phyloP scores from a whole-genome alignment of 2,329 filamentous ascomycete species.

The Chaetoscypha palmicola region DNA sequence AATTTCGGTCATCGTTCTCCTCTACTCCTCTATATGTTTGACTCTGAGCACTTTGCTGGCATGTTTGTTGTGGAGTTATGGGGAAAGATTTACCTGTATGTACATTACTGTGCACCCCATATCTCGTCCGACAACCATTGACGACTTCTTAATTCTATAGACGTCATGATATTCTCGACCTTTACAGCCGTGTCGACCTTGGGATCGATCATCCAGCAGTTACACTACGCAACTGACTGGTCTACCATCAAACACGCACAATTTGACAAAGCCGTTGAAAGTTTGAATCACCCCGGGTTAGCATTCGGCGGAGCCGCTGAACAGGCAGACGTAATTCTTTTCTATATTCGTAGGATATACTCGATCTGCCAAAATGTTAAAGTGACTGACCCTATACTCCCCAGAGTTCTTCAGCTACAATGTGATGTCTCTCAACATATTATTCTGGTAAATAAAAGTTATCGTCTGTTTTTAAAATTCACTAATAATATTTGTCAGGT shows the following conservation, averaged over 20 bases:
- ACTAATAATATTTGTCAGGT: no score
- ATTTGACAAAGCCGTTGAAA: slow-evolving; percentile 32
- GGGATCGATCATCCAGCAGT: slow-evolving; percentile 27
- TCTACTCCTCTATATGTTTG: slow-evolving; percentile 27
- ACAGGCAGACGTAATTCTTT: slow-evolving; percentile 38
- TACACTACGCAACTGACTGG: slow-evolving; percentile 26
- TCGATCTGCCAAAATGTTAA: slow-evolving; percentile 6
- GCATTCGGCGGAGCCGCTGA: slow-evolving; percentile 37
- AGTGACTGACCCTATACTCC: background rate
- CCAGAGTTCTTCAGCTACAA: slow-evolving; percentile 45
- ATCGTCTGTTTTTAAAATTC: no score
- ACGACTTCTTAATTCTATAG: slow-evolving; percentile 8
- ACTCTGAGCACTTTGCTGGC: slow-evolving; percentile 19
- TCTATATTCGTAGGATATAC: slow-evolving; percentile 38
- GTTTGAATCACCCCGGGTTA: slow-evolving; percentile 35
- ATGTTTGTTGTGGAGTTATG: slow-evolving; percentile 26
- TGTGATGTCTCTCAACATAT: slow-evolving; percentile 39
- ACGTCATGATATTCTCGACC: slow-evolving; percentile 25
- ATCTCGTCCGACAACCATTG: background rate
- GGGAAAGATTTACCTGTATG: slow-evolving; percentile 29
- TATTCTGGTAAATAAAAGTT: slow-evolving; percentile 37
- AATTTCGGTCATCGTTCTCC: slow-evolving; percentile 23
- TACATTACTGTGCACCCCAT: background rate
- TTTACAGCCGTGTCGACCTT: slow-evolving; percentile 27
- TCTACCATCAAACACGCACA: slow-evolving; percentile 26